Base-by-base conservation (phyloP, 768 basidiomycete genomes). In the Hypholoma sublateritium region DNA sequence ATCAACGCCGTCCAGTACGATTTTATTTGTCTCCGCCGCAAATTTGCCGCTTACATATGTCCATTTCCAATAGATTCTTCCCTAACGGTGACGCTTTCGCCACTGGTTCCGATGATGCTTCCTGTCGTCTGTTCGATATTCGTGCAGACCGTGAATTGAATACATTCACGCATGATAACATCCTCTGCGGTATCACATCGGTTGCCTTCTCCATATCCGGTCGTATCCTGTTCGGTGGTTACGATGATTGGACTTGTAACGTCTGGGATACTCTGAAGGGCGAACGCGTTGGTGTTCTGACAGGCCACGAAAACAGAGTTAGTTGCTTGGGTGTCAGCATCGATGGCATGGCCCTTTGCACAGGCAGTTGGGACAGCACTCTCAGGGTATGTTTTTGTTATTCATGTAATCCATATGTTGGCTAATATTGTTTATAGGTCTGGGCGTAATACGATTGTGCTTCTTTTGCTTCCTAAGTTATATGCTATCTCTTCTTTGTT, bases 191-290 rank as follows among this genome's bases (percentile, higher is more conserved):
- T 61, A 97, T 99, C 74, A 99, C 96, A 13, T 98, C 95, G 4
- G 97, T 99, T 63, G 96, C 95, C 13, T 99, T 99, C 80, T 98
- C 96, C 4, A 92, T 93, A 64, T 98, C 95, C 24, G 96, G 96
- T 36, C 91, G 96, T 58, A 93, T 99, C 65, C 81, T 99, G 37
- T 99, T 99, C 64, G 96, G 97, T 62, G 96, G 96, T 41, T 99
- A 99, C 70, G 96, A 99, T 73, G 96, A 99, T 70, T 98, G 97
- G 92, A 98, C 97, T 63, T 95, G 94, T 80, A 99, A 99, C 70
- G 96, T 98, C 50, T 99, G 96, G 96, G 96, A 99, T 71, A 98
- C 95, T 25, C 80, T 99, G 67, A 97, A 96, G 74, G 97, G 97
- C 54, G 96, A 98, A 72, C 91, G 96, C 55, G 95, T 99, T 39